Percentiles rank a stretch among this genome's conserved stretches.
phyloP scores from a whole-genome alignment of 1,139 yeast genomes.

The Suhomyces wounanorum region DNA sequence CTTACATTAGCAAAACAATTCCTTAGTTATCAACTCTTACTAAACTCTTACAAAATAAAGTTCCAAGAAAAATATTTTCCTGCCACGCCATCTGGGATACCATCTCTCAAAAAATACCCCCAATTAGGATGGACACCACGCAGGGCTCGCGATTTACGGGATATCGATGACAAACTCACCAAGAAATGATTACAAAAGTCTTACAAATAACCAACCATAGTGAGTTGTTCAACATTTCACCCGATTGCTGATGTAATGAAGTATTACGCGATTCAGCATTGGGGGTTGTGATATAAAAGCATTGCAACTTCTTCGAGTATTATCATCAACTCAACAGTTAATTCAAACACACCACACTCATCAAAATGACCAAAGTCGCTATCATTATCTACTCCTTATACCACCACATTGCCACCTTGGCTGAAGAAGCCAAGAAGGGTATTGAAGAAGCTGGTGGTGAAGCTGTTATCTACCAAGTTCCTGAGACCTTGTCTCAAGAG shows the following conservation, averaged over 20 bases:
- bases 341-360: not conserved
- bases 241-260: not conserved
- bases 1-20: not conserved
- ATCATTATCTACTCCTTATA: not conserved
- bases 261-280: not conserved
- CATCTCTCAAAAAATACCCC: not conserved
- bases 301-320: not conserved
- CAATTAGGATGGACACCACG: not conserved
- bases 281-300: not conserved
- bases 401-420: not conserved
- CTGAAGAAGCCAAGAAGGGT: not conserved
- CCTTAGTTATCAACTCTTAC: not conserved
- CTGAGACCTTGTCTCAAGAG: not conserved
- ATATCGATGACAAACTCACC: not conserved
- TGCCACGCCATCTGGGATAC: not conserved
- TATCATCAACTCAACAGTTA: not conserved
- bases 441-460: not conserved
- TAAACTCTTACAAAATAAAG: not conserved
- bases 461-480: not conserved
- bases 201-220: not conserved
- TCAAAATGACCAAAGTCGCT: not conserved
- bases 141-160: not conserved
- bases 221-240: too few species aligned
- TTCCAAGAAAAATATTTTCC: not conserved
- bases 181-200: not conserved